Percentiles rank a stretch among this genome's conserved stretches.
phyloP scores from a whole-genome alignment of 768 basidiomycete species.

The Psilocybe sp. region DNA sequence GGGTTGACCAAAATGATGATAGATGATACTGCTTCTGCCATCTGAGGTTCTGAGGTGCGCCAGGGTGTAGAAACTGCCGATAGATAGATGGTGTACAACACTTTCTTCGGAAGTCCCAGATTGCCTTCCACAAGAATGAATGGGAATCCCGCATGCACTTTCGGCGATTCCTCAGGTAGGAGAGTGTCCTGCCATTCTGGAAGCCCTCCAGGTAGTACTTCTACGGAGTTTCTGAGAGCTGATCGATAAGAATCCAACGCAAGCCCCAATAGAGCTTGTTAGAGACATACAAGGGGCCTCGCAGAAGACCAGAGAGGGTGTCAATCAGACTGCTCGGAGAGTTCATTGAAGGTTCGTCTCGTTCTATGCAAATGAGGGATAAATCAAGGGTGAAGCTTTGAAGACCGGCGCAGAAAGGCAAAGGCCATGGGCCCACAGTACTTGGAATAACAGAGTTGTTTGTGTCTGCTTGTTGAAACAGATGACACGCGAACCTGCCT shows the following conservation, averaged over 20 bases:
- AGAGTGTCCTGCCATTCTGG: slow-evolving; percentile 38
- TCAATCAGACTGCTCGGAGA: slow-evolving; percentile 10
- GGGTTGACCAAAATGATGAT: slow-evolving; percentile 66
- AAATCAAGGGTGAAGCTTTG: no score
- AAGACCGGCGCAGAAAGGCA: no score
- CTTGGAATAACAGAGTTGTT: no score
- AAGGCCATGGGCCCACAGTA: no score
- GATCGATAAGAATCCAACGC: slow-evolving; percentile 11
- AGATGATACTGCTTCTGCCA: slow-evolving; percentile 33
- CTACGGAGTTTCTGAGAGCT: slow-evolving; percentile 42
- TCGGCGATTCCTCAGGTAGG: slow-evolving; percentile 14
- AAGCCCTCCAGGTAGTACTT: slow-evolving; percentile 60
- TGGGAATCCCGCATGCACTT: slow-evolving; percentile 33
- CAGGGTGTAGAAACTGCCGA: slow-evolving; percentile 29
- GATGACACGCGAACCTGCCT: no score
- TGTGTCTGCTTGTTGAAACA: no score
- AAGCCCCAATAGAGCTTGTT: not conserved
- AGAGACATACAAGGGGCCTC: slow-evolving; percentile 23
- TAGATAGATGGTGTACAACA: slow-evolving; percentile 51
- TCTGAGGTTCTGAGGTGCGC: slow-evolving; percentile 13
- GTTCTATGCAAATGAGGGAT: no score
- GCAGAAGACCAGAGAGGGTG: slow-evolving; percentile 22
- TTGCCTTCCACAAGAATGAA: slow-evolving; percentile 58
- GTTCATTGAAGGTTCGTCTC: no score
- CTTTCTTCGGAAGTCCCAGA: slow-evolving; percentile 63